Percentiles rank a stretch among this genome's conserved stretches.
These are phyloP conservation scores for Prasinococcaceae sp. DNA, from an alignment of 139 green algal genomes.

Conservation along the genomic window DNA sequence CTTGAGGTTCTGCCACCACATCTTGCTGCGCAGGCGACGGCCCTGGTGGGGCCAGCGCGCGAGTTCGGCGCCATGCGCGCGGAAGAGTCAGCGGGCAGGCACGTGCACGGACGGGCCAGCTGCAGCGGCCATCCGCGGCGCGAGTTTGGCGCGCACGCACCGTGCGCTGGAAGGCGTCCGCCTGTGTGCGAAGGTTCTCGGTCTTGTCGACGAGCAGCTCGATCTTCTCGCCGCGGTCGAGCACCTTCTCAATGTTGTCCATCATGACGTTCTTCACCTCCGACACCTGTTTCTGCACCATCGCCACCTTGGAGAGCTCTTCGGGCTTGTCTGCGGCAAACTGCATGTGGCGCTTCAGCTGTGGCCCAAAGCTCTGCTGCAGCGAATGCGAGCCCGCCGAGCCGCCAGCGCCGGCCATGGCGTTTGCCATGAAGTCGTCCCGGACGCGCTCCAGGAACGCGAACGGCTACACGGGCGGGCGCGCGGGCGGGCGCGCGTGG, in stretches of 20 bases:
- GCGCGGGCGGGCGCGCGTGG: neutral
- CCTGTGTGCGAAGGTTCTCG: conserved; percentile 82
- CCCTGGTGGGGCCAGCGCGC: no score
- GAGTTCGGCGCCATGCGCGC: no score
- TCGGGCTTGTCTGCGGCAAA: conserved; percentile 82
- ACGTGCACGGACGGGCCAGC: no score
- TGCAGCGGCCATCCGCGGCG: no score
- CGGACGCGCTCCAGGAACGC: conserved; percentile 72
- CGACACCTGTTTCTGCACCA: conserved; percentile 79
- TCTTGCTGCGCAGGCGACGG: conserved; percentile 55
- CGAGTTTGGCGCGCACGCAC: no score
- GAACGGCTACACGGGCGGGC: conserved; percentile 57
- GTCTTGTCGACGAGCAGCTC: conserved; percentile 94
- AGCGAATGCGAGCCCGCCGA: neutral
- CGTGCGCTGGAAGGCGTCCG: conserved; percentile 79
- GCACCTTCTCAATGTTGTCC: conserved; percentile 94
- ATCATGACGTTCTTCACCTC: conserved; percentile 97
- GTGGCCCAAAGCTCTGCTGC: conserved; percentile 25
- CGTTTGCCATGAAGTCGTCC: conserved; percentile 19
- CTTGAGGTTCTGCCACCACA: conserved; percentile 95
- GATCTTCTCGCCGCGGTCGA: conserved; percentile 90
- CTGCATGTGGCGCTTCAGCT: conserved; percentile 83
- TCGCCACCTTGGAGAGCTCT: conserved; percentile 71
- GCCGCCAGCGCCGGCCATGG: neutral
- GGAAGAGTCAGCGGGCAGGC: no score